Evolutionary conservation across 2,329 filamentous ascomycete genomes (phyloP), one percentile per base, ranked within the genome.

Genomic region (Sporothrix mexicana): DNA sequence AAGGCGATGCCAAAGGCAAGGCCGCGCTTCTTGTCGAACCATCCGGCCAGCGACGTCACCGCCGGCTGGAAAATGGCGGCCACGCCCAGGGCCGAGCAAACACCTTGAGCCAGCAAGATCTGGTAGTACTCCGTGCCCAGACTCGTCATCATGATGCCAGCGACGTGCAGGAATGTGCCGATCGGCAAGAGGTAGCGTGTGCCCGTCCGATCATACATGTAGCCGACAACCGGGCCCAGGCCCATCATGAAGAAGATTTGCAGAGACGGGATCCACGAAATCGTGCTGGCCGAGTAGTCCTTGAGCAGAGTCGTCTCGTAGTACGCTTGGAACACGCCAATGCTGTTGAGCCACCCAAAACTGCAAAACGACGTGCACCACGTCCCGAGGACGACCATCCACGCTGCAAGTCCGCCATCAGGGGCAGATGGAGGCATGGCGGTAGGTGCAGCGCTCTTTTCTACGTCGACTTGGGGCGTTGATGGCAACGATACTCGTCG

Each of bases 71-170:
- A 81, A 59, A 82, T 66, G 41, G 41, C 36, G 4, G 61, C 61
- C n/a, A 80, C 79, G 15, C 82, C 81, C 25, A 84, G 77, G 9
- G 80, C 80, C 1, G 79, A 81, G 71, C 79, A 82, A 0, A 83
- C 77, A 4, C 80, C 80, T 70, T 84, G 83, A 0, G 81, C 75
- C 0, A 84, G 76, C 10, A 84, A 77, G 70, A 84, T 79, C 61
- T 84, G 82, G 67, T 81, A 84, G 76, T 84, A 84, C 57, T 82
- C 71, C 0, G 74, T 80, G n/a, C 77, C 77, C 8, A 91, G 79
- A 8, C 84, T 86, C 0, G 87, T 83, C 88, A 91, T 90, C 87
- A 92, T 90, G 5, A 91, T 77, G 1, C 87, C 86, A 71, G 91
- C 86, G 17, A 91, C 85, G 72, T 90, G 86, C 47, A 89, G 77